A percentile compares a stretch with the other conserved stretches of the same genome.
These are phyloP conservation scores for Pachysandra terminalis DNA, from an alignment of 164 flowering plant species.

Conservation along the genomic window DNA sequence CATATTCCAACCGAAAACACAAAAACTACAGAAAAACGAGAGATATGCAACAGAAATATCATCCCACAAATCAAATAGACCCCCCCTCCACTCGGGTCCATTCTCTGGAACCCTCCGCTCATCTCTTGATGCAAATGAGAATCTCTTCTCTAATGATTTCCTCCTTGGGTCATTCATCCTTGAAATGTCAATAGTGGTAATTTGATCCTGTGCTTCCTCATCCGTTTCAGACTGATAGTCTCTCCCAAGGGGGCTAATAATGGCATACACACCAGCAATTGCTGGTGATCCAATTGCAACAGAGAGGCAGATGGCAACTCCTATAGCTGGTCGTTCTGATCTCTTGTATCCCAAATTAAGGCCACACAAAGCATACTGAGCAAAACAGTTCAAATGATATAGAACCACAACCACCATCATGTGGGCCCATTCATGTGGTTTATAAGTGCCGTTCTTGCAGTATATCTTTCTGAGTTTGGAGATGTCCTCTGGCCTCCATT, in stretches of 20 bases:
- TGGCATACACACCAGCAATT: conserved; percentile 69
- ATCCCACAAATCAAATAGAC: conserved; percentile 85
- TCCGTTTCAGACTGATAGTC: conserved; percentile 57
- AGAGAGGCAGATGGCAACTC: conserved; percentile 67
- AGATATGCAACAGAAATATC: conserved; percentile 78
- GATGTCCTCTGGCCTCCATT: conserved; percentile 74
- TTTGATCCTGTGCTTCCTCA: conserved; percentile 51
- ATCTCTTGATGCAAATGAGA: conserved; percentile 61
- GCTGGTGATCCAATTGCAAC: conserved; percentile 87
- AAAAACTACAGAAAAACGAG: conserved; percentile 77
- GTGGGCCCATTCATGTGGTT: conserved; percentile 91
- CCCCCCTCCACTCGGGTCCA: conserved; percentile 79
- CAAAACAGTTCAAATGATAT: conserved; percentile 83
- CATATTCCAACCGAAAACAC: conserved; percentile 99
- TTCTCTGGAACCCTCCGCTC: conserved; percentile 38
- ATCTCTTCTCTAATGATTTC: conserved; percentile 55
- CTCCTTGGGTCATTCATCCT: conserved; percentile 15
- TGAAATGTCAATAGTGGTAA: conserved; percentile 5
- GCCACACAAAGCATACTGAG: conserved; percentile 79
- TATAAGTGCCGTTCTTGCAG: conserved; percentile 85
- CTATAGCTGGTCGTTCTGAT: conserved; percentile 82
- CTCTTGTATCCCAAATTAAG: conserved; percentile 80
- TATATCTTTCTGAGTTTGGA: conserved; percentile 63
- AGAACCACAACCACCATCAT: conserved; percentile 82
- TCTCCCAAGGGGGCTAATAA: conserved; percentile 78